Base-by-base conservation (phyloP, 129 eudicot species). In the Artemisia tridentata region DNA sequence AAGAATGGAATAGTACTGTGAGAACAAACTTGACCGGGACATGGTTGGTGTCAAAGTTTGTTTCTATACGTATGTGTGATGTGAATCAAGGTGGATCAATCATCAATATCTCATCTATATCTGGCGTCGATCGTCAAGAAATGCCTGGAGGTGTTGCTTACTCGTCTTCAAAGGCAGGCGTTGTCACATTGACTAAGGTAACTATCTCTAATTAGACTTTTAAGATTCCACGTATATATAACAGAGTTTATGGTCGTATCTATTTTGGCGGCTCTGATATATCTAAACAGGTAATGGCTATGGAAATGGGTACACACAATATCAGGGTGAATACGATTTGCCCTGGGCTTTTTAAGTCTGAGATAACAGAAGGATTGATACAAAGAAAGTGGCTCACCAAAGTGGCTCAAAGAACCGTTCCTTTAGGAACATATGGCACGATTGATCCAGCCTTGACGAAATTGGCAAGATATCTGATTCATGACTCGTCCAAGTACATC, bases 91-190 rank as follows among this genome's bases (percentile, higher is more conserved):
- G 93, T 12, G 96, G 96, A 27, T 91, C 96, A 27, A 68, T 91
- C 19, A 75, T 91, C 53, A 88, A 88, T 47, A 79, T 91, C 52
- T 76, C 91, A 12, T 91, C 95, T 51, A 82, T 84, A 64, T 71
- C 93, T 23, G 98, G 96, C 55, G 84, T 91, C 58, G 68, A 88
- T 60, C 86, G 98, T 3, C 91, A 90, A 12, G 82, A 84, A 19
- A 58, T 85, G 21, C 91, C 93, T 5, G 91, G 96, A 29, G 34
- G 60, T 57, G 79, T 76, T 54, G 95, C 88, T 23, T 90, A 86
- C 51, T 57, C 85, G 71, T 56, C 87, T 73, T 82, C 91, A 57
- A 90, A 90, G 76, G 54, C 82, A 2, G 96, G 80, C 12, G 79
- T 87, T 3, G 82, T 80, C 67, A 19, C 80, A 17, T 68, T 87